phyloP scores from a whole-genome alignment of 192 early-diverging fungal species.

The Lobulomyces angularis region DNA sequence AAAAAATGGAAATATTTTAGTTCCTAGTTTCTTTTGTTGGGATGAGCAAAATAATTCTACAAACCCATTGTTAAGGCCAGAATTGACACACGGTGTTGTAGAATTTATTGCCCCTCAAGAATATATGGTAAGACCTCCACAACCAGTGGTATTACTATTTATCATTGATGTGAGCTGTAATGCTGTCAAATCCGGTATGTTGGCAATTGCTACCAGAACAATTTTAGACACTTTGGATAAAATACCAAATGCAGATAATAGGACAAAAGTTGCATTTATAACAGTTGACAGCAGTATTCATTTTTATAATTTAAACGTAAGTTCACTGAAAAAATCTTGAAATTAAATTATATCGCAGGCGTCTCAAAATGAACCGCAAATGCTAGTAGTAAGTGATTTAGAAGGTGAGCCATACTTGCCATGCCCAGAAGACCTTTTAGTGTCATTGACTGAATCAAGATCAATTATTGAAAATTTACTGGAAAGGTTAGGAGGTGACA shows the following conservation, averaged over 20 bases:
- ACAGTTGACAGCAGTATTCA: conserved; percentile 80
- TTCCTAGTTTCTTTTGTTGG: conserved; percentile 44
- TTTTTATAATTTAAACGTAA: conserved; percentile 75
- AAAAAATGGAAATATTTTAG: conserved; percentile 10
- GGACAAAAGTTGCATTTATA: conserved; percentile 81
- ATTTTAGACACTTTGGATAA: conserved; percentile 71
- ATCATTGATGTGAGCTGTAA: conserved; percentile 87
- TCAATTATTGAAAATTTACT: conserved; percentile 59
- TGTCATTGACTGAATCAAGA: conserved; percentile 75
- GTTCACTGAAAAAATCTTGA: conserved; percentile 2
- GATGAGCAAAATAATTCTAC: conserved; percentile 60
- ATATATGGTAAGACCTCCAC: conserved; percentile 97
- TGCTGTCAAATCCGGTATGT: conserved; percentile 73
- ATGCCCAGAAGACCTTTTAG: conserved; percentile 76
- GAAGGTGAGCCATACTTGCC: conserved; percentile 87
- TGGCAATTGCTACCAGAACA: conserved; percentile 65
- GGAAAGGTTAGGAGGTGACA: conserved; percentile 49
- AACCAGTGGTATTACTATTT: conserved; percentile 86
- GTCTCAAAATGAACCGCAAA: conserved; percentile 67
- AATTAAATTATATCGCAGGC: conserved; percentile 10
- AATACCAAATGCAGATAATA: conserved; percentile 76
- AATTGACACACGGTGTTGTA: conserved; percentile 78
- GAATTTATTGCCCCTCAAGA: conserved; percentile 94
- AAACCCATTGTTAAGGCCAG: conserved; percentile 78
- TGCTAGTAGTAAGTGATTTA: conserved; percentile 83